Conservation (phyloP, 2,329 filamentous ascomycete genomes). For the Fusarium sp. region DNA sequence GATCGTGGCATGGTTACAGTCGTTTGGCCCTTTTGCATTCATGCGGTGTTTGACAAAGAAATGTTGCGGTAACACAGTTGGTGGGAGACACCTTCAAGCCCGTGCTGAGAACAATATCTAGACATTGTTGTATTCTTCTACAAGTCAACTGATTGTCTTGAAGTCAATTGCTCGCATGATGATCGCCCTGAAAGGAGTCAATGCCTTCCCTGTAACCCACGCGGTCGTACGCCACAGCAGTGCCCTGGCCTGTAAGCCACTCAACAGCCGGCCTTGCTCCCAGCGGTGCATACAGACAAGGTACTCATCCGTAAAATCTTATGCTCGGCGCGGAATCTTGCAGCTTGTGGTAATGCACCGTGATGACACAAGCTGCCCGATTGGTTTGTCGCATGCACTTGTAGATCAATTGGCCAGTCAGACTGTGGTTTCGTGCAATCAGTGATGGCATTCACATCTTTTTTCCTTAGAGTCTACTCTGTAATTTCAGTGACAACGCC, state of each 20-base stretch:
- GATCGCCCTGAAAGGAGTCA: constrained; percentile 10
- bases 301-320: constrained; percentile 4
- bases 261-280: neutral
- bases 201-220: constrained; percentile 30
- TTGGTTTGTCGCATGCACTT: neutral
- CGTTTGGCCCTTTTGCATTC: neutral
- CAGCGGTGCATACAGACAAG: constrained; percentile 7
- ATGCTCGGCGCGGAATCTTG: constrained; percentile 3
- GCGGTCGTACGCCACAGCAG: constrained; percentile 34
- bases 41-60: constrained; percentile 14
- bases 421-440: neutral
- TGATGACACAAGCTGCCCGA: constrained; percentile 1
- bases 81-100: neutral
- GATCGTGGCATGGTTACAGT: neutral
- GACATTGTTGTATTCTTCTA: constrained; percentile 13
- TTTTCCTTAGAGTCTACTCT: neutral
- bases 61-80: neutral
- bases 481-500: constrained; percentile 22
- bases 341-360: constrained; percentile 7
- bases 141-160: neutral
- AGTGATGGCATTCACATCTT: constrained; percentile 1
- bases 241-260: constrained; percentile 8
- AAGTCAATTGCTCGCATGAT: constrained; percentile 1
- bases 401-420: constrained; percentile 25
- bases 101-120: constrained; percentile 27